Conservation (phyloP, 2,329 filamentous ascomycete genomes). For the Thyridium curvatum region DNA sequence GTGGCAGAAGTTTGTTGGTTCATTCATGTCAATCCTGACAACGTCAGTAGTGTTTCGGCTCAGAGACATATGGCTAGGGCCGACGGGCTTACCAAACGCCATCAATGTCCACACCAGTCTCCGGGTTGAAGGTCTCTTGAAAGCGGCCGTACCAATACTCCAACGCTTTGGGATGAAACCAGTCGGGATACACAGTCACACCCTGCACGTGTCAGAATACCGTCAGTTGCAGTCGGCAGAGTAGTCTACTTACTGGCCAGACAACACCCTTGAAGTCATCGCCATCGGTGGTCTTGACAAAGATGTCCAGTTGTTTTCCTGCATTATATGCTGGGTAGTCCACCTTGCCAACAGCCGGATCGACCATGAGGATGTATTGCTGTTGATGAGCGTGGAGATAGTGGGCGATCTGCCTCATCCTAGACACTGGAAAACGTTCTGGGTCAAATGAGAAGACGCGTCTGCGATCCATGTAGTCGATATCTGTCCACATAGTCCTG, state of each 20-base stretch:
- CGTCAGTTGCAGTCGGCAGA: too few species aligned
- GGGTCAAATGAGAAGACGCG: conserved; percentile 60
- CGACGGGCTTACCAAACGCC: conserved; percentile 50
- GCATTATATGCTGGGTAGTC: conserved; percentile 36
- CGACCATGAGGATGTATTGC: conserved; percentile 73
- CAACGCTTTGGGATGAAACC: conserved; percentile 61
- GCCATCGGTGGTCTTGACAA: conserved; percentile 47
- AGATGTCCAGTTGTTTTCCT: conserved; percentile 36
- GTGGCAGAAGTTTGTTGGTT: conserved; percentile 31
- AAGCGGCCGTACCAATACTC: conserved; percentile 68
- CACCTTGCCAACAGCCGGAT: conserved; percentile 53
- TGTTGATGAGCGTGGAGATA: conserved; percentile 62
- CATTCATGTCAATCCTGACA: conserved; percentile 58
- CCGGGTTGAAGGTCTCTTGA: conserved; percentile 53
- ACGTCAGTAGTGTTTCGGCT: too few species aligned
- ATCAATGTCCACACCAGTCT: conserved; percentile 67
- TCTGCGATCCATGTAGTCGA: conserved; percentile 53
- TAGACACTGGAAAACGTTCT: conserved; percentile 52
- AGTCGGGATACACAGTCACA: conserved; percentile 67
- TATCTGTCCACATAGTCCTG: conserved; percentile 59
- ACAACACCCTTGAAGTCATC: conserved; percentile 58
- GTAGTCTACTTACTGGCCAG: conserved; percentile 59
- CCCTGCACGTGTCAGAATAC: conserved; percentile 32
- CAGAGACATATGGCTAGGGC: too few species aligned
- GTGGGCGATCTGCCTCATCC: conserved; percentile 59